Evolutionary conservation across 1,284 basidiomycete genomes (phyloP).

Genomic region (Trametes polyzona): DNA sequence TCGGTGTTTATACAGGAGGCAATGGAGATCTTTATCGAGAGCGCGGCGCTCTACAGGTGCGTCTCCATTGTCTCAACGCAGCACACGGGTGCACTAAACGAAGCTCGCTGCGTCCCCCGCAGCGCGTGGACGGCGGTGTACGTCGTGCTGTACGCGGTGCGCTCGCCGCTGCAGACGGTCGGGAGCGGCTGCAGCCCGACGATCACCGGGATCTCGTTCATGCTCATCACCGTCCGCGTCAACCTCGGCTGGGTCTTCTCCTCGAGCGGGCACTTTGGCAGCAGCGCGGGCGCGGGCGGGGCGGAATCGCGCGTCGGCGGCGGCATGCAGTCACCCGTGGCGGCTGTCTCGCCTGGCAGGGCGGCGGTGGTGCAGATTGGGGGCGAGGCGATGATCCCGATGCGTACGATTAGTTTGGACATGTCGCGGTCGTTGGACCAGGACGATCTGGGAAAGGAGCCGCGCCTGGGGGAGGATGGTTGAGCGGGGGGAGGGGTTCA

Average conservation of each 20-base stretch:
- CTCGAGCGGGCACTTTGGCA: background rate
- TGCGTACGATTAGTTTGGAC: background rate
- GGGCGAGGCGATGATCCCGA: background rate
- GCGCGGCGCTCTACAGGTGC: constrained; percentile 2
- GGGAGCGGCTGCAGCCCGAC: constrained; percentile 1
- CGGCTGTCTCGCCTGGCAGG: background rate
- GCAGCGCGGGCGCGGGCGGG: background rate
- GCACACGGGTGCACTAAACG: background rate
- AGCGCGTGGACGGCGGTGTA: constrained; percentile 3
- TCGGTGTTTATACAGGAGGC: background rate
- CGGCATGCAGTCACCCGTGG: background rate
- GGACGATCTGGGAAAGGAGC: background rate
- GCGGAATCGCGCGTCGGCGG: background rate
- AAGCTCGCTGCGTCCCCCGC: background rate
- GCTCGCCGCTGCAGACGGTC: background rate
- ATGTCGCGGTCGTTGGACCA: background rate
- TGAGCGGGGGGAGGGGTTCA: too few species aligned
- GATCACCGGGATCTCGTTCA: constrained; percentile 8
- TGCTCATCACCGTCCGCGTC: constrained; percentile 9
- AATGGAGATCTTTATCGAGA: constrained; percentile 6
- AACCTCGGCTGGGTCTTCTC: background rate
- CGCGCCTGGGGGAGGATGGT: background rate
- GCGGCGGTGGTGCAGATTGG: background rate
- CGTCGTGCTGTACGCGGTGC: background rate
- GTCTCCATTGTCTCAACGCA: background rate